Base-by-base conservation (phyloP, 2,329 filamentous ascomycete species). In the Pyrenophora seminiperda region DNA sequence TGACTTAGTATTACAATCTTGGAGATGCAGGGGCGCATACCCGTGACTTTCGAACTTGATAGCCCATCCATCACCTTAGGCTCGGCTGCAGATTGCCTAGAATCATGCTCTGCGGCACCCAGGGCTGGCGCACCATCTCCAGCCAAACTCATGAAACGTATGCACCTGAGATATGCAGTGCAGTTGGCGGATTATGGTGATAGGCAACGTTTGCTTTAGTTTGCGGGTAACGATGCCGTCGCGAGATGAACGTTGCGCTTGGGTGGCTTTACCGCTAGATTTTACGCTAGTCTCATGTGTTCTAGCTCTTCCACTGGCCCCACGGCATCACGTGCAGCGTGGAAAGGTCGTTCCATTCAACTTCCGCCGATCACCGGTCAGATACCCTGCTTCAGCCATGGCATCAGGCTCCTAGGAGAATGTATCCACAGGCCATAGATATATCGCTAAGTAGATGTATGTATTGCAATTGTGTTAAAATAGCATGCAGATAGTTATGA, bases 1-100 rank as follows among this genome's bases (percentile, higher is more conserved):
- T 34, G 37, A 47, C 56, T 71, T 51, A 71, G 66, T 27, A 50
- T 51, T 41, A 36, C 17, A 14, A 14, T 29, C n/a, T 36, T 27
- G 33, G 19, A 29, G 31, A 14, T 47, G n/a, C 41, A 49, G 41
- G 55, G 47, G 48, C 47, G 24, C 58, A 56, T 67, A 79, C 77
- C 77, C 66, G 77, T 79, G 61, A 80, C 77, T 69, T 80, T 80
- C 46, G 78, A 79, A 69, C 76, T 79, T 30, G 73, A 73, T 38
- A 71, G 65, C 47, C 66, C 67, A 56, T 75, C 73, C 73, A 76
- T 76, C 61, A 67, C 70, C 61, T 62, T 54, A 57, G 59, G 41
- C 50, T 66, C 65, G 36, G 58, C 51, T 47, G 58, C 63, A 41
- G 61, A 65, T 53, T 62, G 66, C 58, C 53, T 63, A 50, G 59